These are phyloP conservation scores for Leucocoprinus leucothites DNA, from an alignment of 768 basidiomycete species.

Conservation along the genomic window DNA sequence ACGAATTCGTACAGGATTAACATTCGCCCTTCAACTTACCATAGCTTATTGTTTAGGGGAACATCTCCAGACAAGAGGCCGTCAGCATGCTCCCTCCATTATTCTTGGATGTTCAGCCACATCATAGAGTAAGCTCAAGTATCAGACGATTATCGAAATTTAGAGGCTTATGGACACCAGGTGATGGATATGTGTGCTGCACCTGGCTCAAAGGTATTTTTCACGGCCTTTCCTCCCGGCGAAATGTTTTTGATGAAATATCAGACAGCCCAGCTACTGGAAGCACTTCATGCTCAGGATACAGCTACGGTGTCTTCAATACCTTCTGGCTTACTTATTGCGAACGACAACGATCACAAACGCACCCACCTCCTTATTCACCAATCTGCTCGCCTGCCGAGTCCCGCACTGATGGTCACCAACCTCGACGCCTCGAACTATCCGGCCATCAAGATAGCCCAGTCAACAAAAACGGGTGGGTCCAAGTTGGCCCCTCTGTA, in stretches of 20 bases:
- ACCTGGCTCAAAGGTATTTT: conserved; percentile 85
- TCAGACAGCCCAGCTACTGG: conserved; percentile 92
- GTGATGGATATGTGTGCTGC: conserved; percentile 99
- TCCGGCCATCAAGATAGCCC: conserved; percentile 58
- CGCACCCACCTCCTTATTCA: conserved; percentile 96
- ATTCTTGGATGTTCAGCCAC: conserved; percentile 89
- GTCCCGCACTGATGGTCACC: conserved; percentile 90
- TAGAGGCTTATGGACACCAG: conserved; percentile 28
- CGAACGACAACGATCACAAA: conserved; percentile 94
- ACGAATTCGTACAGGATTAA: not conserved
- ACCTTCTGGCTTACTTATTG: conserved; percentile 85
- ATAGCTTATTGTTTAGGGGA: conserved; percentile 76
- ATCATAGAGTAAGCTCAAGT: conserved; percentile 61
- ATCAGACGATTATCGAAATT: too few relatives aligned
- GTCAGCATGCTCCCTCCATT: conserved; percentile 99
- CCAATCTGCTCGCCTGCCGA: conserved; percentile 92
- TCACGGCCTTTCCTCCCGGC: conserved; percentile 7
- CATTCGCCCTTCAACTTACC: not conserved
- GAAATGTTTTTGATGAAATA: not conserved
- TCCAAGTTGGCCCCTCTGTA: conserved; percentile 50
- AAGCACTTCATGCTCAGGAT: conserved; percentile 86
- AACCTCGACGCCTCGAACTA: conserved; percentile 93
- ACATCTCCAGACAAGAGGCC: conserved; percentile 93
- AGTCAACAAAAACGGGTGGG: conserved; percentile 26
- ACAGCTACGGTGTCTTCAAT: conserved; percentile 59